These are phyloP conservation scores for Gloeophyllum trabeum DNA, from an alignment of 768 basidiomycete genomes.

Conservation along the genomic window DNA sequence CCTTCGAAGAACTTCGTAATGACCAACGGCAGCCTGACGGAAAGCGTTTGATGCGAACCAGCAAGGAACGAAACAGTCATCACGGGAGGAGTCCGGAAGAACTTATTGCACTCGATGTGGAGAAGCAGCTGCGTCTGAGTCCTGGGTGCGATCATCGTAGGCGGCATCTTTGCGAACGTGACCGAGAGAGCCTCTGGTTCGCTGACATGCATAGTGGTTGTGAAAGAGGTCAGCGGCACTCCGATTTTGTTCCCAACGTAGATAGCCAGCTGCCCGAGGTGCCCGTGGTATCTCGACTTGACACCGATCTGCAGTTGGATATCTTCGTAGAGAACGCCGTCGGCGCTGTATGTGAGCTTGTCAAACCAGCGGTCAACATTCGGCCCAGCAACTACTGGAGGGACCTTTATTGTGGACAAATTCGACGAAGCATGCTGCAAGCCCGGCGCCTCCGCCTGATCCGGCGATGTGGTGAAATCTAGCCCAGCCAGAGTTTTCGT, in stretches of 20 bases:
- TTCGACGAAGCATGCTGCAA: slow-evolving; percentile 9
- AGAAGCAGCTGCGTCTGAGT: slow-evolving; percentile 90
- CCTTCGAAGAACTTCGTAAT: slow-evolving; percentile 91
- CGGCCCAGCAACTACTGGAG: slow-evolving; percentile 56
- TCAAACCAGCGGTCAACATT: slow-evolving; percentile 85
- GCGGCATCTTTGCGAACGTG: slow-evolving; percentile 85
- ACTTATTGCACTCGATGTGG: slow-evolving; percentile 90
- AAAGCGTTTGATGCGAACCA: slow-evolving; percentile 81
- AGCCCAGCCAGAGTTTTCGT: slow-evolving; percentile 76
- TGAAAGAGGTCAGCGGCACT: slow-evolving; percentile 83
- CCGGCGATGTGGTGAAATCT: slow-evolving; percentile 27
- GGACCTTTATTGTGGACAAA: slow-evolving; percentile 24
- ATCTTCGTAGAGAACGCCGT: slow-evolving; percentile 94
- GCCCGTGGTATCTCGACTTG: slow-evolving; percentile 94
- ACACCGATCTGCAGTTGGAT: slow-evolving; percentile 91
- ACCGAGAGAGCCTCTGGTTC: slow-evolving; percentile 70
- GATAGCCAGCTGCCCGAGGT: slow-evolving; percentile 86
- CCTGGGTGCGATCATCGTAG: slow-evolving; percentile 66
- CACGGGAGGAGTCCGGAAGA: slow-evolving; percentile 68
- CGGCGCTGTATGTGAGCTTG: slow-evolving; percentile 64
- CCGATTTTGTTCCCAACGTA: slow-evolving; percentile 96
- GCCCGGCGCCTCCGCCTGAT: slow-evolving; percentile 9
- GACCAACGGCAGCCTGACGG: slow-evolving; percentile 76
- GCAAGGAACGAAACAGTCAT: slow-evolving; percentile 86
- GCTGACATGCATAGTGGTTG: slow-evolving; percentile 63